phyloP scores from a whole-genome alignment of 805 yeast genomes.

The Wickerhamomyces ciferrii region DNA sequence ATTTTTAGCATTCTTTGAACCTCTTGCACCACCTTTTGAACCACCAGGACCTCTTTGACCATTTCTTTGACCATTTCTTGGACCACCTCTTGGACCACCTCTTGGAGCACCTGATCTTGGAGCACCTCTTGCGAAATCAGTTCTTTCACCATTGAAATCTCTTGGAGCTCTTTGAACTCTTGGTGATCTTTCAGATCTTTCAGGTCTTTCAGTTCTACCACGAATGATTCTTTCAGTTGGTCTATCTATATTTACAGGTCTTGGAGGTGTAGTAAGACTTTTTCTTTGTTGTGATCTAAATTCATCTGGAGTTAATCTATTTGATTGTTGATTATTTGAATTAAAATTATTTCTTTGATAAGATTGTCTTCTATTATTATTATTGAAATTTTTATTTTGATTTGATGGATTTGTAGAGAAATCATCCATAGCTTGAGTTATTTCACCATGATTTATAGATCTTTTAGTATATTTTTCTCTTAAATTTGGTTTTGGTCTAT shows the following conservation, averaged over 20 bases:
- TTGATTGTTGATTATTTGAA: not conserved
- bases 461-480: not conserved
- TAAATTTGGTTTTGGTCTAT: not conserved
- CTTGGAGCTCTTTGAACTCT: not conserved
- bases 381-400: not conserved
- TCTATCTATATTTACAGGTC: not conserved
- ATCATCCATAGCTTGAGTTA: not conserved
- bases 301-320: no score
- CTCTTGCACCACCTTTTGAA: not conserved
- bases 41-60: not conserved
- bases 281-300: not conserved
- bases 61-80: not conserved
- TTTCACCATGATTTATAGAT: not conserved
- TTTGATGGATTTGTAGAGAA: not conserved
- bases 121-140: not conserved
- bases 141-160: not conserved
- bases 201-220: not conserved
- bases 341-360: not conserved
- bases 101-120: not conserved
- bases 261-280: not conserved
- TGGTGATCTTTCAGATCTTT: not conserved
- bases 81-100: not conserved
- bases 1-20: not conserved
- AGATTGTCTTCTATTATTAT: not conserved
- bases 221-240: not conserved